Evolutionary conservation across 768 basidiomycete genomes (phyloP), one percentile per base, ranked within the genome.

Genomic region (Rhizopogon vinicolor): DNA sequence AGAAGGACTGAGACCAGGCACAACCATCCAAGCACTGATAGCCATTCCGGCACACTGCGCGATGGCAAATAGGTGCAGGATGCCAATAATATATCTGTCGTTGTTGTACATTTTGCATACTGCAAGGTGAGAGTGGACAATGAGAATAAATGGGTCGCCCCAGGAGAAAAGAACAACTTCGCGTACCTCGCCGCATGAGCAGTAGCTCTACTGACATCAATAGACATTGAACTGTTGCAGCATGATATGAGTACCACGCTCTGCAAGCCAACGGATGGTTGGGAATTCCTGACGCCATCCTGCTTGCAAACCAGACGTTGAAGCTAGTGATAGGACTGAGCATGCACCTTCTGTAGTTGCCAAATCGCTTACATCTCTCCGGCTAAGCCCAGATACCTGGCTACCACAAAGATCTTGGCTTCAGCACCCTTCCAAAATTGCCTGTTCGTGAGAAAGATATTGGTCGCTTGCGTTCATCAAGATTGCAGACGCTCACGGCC

Each of bases 141-240:
- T 10, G 10, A 41, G 1, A 18, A 22, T 35, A 16, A 35, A 19
- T 19, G 33, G 7, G 19, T 35, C 33, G 9, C 18, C 5, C 46
- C 19, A 52, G 41, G 8, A 28, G 10, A 8, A 22, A 9, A 4
- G 7, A 46, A 19, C 22, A 16, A 8, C n/a, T 25, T 25, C 25
- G 58, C 65, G 35, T 55, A 66, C 65, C 39, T 25, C 55, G 62
- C 28, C 14, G 53, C 59, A 68, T 62, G 12, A 65, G 50, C 9
- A 61, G 19, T 3, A 7, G 22, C 51, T 63, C 56, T 1, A 52
- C 62, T 12, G 44, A 41, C n/a, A 25, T 1, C 3, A 68, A 51
- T 10, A 67, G 51, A 14, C 46, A 7, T 41, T 68, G 64, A 14
- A 61, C 18, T 5, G 49, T 14, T 7, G 18, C 0, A 3, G 64